These are phyloP conservation scores for Hypoxylon lenormandii DNA, from an alignment of 495 filamentous ascomycete genomes.

Conservation along the genomic window DNA sequence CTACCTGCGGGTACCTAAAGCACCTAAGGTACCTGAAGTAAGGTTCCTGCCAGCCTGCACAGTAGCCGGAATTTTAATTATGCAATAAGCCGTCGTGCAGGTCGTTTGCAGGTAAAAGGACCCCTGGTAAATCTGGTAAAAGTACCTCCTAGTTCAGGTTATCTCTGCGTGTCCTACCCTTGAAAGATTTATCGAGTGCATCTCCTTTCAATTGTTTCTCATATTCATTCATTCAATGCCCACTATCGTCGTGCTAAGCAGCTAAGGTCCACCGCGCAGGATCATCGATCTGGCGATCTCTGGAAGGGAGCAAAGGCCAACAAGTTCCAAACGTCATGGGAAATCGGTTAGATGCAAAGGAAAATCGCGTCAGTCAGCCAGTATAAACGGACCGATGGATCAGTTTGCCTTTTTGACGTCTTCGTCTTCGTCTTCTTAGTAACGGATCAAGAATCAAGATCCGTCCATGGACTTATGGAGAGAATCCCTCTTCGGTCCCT, in stretches of 20 bases:
- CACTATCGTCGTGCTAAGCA: slow-evolving; percentile 11
- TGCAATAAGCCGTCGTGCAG: slow-evolving; percentile 23
- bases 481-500: slow-evolving; percentile 18
- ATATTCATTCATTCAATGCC: slow-evolving; percentile 17
- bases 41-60: neutral
- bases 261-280: slow-evolving; percentile 31
- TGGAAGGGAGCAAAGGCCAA: slow-evolving; percentile 34
- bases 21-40: too few species aligned
- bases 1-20: too few species aligned
- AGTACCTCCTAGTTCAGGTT: too few species aligned
- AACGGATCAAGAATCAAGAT: slow-evolving; percentile 31
- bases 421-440: slow-evolving; percentile 7
- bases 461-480: slow-evolving; percentile 39
- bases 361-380: slow-evolving; percentile 28
- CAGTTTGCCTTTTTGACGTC: slow-evolving; percentile 11
- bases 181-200: neutral
- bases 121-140: neutral
- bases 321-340: slow-evolving; percentile 18
- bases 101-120: neutral
- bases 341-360: slow-evolving; percentile 36
- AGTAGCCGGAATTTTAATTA: slow-evolving; percentile 24
- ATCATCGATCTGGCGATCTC: slow-evolving; percentile 44
- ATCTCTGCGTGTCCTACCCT: neutral
- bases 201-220: slow-evolving; percentile 14
- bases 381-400: slow-evolving; percentile 22